Evolutionary conservation across 2,329 filamentous ascomycete species (phyloP), one percentile per base, ranked within the genome.

Genomic region (Blastomyces gilchristii): DNA sequence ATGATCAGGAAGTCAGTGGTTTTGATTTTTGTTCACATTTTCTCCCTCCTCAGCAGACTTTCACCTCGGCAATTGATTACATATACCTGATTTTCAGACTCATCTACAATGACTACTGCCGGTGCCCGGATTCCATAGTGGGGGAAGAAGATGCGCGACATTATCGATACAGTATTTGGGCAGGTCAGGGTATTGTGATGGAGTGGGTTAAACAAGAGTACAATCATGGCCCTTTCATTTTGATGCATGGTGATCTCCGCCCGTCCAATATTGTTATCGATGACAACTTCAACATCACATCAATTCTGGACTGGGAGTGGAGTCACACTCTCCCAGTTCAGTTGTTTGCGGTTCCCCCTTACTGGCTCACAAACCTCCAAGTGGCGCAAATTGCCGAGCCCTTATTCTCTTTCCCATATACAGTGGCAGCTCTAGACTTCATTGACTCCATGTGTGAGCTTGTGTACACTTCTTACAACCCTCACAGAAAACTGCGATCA

Each of bases 201-300:
- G 60, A 64, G 45, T 65, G 64, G 64, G 56, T 63, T 25, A 57
- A 61, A 22, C 41, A 12, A 58, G 54, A 61, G 25, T 41, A 60
- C 25, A 64, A 65, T 34, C 54, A 63, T 57, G 59, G 64, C 12
- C 62, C 59, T 8, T 65, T 65, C 47, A 47, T 64, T 61, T 47
- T 64, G 18, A 65, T 62, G 57, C 62, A 65, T 49, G 60, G 62
- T 22, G 60, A 65, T 64, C 60, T 64, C 43, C 62, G 64, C 25
- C 56, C 60, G 18, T 14, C 62, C 16, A 64, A 64, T 61, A 64
- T 65, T 31, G 3, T 45, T n/a, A 16, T 49, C 11, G 47, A 49
- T 25, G 22, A 49, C n/a, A 16, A 22, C 47, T 16, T 49, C 11
- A 49, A n/a, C 14, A 49, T 49, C 22, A 7, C 16, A 1, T 41